Conservation (phyloP, 352 stramenopile genomes). For the Pythium diclinum region DNA sequence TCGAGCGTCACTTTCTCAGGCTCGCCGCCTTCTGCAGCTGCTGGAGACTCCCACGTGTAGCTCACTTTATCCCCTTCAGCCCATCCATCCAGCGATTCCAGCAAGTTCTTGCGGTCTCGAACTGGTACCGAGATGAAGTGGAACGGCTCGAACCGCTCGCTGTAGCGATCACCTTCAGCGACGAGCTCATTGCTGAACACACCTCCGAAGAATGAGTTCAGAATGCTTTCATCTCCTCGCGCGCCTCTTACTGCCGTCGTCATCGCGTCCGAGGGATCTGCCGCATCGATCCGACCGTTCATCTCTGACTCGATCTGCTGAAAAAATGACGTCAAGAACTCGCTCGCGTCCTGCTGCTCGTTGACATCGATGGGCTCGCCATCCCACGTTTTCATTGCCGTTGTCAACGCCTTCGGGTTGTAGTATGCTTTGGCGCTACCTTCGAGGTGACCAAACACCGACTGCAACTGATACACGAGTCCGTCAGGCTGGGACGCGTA, state of each 20-base stretch:
- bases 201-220: conserved; percentile 87
- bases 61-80: conserved; percentile 88
- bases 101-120: conserved; percentile 82
- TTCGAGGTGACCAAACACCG: conserved; percentile 88
- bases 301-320: conserved; percentile 90
- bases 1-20: conserved; percentile 80
- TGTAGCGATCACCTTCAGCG: conserved; percentile 83
- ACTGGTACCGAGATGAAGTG: conserved; percentile 90
- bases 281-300: conserved; percentile 48
- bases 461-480: conserved; percentile 87
- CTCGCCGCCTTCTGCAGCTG: conserved; percentile 25
- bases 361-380: conserved; percentile 87
- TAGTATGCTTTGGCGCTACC: conserved; percentile 84
- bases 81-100: conserved; percentile 84
- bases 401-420: conserved; percentile 75
- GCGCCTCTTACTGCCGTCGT: not conserved
- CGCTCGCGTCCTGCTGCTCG: conserved; percentile 91
- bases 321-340: conserved; percentile 93
- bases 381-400: conserved; percentile 86
- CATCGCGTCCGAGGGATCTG: conserved; percentile 6
- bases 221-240: conserved; percentile 68
- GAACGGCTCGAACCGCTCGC: conserved; percentile 87
- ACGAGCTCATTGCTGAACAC: conserved; percentile 92
- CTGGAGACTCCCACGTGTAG: conserved; percentile 83
- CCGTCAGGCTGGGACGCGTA: conserved; percentile 30